Evolutionary conservation across 2,329 filamentous ascomycete genomes (phyloP), one percentile per base, ranked within the genome.

Genomic region (Cercospora janseana): DNA sequence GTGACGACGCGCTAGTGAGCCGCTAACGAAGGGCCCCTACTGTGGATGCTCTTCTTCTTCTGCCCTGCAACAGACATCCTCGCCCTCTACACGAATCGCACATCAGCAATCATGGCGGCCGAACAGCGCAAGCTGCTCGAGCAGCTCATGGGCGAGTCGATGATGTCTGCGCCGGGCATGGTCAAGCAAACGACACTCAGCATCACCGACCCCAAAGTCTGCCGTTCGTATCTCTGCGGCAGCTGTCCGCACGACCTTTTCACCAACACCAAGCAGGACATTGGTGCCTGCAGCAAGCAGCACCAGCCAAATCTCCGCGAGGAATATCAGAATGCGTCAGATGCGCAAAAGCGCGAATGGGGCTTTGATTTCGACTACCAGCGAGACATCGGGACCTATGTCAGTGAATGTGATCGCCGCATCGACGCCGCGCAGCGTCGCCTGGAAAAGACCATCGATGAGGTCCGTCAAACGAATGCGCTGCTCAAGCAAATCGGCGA

Each of bases 71-170:
- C 41, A 46, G 34, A 41, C 45, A 49, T 8, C 31, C n/a, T 21
- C 42, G 27, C 47, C 10, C 38, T n/a, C n/a, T n/a, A 23, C 34
- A n/a, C 20, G n/a, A 7, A 18, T 37, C 27, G 23, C 23, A 6
- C 12, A 16, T 13, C 6, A 4, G n/a, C 52, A 50, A 71, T n/a
- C 21, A 95, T 97, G 92, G 92, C 92, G 49, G 91, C 92, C 60
- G 93, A 98, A 83, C 92, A 96, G 75, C 85, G 93, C 69, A 95
- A 95, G 82, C 86, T 97, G 79, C 88, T 98, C 49, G 93, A 97
- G 83, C 93, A 98, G 81, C 80, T 86, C 61, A 85, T 84, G 81
- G 81, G 81, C 67, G 79, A 83, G 63, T 95, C 83, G 47, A 57
- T 49, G 70, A 63, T 68, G 81, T 81, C 58, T 85, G 86, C 50